A percentile compares a stretch with the other conserved stretches of the same genome.
These are phyloP conservation scores for Suillus cothurnatus DNA, from an alignment of 768 basidiomycete genomes.

Conservation along the genomic window DNA sequence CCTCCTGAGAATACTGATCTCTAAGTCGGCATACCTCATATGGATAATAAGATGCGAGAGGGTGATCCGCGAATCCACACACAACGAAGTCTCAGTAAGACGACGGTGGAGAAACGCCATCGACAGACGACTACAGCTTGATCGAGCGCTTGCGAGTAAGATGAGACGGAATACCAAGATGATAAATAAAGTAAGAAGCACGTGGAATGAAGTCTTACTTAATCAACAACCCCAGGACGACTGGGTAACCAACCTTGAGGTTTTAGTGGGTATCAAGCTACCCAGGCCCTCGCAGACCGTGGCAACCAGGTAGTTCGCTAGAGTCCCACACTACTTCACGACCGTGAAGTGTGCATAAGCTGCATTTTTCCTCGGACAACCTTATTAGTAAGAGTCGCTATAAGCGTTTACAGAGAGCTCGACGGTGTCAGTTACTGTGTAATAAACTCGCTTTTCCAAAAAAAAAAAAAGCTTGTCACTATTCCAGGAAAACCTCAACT, in stretches of 20 bases:
- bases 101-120: too few species aligned
- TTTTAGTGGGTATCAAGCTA: neutral
- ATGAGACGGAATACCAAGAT: too few species aligned
- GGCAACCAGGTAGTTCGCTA: neutral
- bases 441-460: conserved; percentile 25
- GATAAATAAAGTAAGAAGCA: neutral
- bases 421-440: conserved; percentile 3
- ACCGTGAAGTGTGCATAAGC: neutral
- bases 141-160: too few species aligned
- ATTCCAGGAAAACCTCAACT: too few species aligned
- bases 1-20: too few species aligned
- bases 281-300: neutral
- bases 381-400: neutral
- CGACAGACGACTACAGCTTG: too few species aligned
- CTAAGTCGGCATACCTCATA: too few species aligned
- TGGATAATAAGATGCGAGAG: too few species aligned
- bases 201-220: neutral
- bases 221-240: neutral
- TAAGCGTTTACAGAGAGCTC: conserved; percentile 8
- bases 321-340: neutral
- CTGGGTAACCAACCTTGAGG: neutral
- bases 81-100: too few species aligned
- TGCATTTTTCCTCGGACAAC: conserved; percentile 3
- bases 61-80: too few species aligned
- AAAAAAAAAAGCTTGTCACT: too few species aligned